A percentile compares a stretch with the other conserved stretches of the same genome.
phyloP scores from a whole-genome alignment of 1,139 yeast species.

The Scheffersomyces quercinus region DNA sequence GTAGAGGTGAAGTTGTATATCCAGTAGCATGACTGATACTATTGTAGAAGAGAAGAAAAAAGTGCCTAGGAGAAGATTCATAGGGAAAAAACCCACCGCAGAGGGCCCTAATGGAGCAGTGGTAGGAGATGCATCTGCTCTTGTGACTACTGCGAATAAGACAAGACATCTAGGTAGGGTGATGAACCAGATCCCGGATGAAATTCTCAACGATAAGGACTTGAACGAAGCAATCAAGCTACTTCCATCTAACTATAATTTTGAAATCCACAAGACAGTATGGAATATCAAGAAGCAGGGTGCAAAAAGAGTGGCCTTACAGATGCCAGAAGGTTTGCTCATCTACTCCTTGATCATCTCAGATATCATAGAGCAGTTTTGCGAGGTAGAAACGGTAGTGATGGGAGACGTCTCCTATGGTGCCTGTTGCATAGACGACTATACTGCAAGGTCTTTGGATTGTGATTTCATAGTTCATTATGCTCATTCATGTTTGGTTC shows the following conservation, averaged over 20 bases:
- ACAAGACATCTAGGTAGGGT: slow-evolving; percentile 53
- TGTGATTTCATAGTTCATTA: slow-evolving; percentile 96
- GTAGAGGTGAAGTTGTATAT: slow-evolving; percentile 1
- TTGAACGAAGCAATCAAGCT: slow-evolving; percentile 77
- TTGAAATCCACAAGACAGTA: slow-evolving; percentile 92
- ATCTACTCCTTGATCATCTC: slow-evolving; percentile 84
- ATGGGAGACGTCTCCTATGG: slow-evolving; percentile 99
- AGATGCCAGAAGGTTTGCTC: slow-evolving; percentile 95
- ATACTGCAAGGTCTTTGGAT: slow-evolving; percentile 86
- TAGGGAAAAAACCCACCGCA: slow-evolving; percentile 26
- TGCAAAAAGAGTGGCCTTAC: slow-evolving; percentile 82
- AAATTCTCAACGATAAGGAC: slow-evolving; percentile 75
- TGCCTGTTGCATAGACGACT: slow-evolving; percentile 98
- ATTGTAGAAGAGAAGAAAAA: background rate
- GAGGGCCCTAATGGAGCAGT: slow-evolving; percentile 2
- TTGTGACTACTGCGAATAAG: slow-evolving; percentile 24
- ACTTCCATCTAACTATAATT: slow-evolving; percentile 88
- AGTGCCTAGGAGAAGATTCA: slow-evolving; percentile 31
- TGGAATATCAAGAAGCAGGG: slow-evolving; percentile 81
- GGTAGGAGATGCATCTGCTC: slow-evolving; percentile 13
- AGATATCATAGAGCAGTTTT: slow-evolving; percentile 90
- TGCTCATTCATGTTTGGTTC: slow-evolving; percentile 96
- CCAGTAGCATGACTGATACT: background rate
- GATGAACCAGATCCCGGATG: slow-evolving; percentile 87
- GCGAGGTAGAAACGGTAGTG: slow-evolving; percentile 81